Evolutionary conservation across 2,329 filamentous ascomycete genomes (phyloP), one percentile per base, ranked within the genome.

Genomic region (Diaporthe caulivora): DNA sequence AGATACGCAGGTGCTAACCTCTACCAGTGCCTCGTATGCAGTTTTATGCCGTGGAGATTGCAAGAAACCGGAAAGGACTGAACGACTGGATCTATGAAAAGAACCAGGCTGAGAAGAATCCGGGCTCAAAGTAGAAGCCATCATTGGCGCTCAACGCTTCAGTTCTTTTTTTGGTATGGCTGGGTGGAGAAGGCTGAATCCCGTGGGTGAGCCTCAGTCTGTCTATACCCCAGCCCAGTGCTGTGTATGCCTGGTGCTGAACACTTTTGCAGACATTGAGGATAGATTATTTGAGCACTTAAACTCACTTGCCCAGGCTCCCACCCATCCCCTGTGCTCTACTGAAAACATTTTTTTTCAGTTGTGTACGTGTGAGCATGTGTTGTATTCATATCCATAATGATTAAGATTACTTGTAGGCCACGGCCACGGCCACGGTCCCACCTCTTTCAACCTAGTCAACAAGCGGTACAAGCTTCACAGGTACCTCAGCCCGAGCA

Each of bases 81-180:
- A 99, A 99, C 80, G 97, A 99, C 84, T 99, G 97, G 97, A 91
- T 99, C 76, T 97, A 96, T 83, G 95, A 98, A 85, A 89, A 94
- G 82, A 90, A 92, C 1, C 91, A 96, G 79, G 87, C 88, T 72
- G 86, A 89, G 78, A 89, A 89, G 82, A 83, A 89, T 82, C 82
- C 84, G 77, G 80, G 80, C 76, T 80, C 81, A 75, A 74, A 76
- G 77, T 76, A 60, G 53, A 34, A 8, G 44, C 49, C 13, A 51
- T 10, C 11, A 24, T 34, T 44, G 42, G 60, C 18, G 8, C 10
- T 21, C 17, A 31, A 24, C 10, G 15, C 15, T 49, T 29, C 51
- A 8, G 3, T 60, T 24, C 18, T 13, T 29, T 24, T 26, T 44
- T 13, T 21, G 15, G 10, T 11, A 9, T 18, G 18, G 29, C 21